Evolutionary conservation across 2,329 filamentous ascomycete genomes (phyloP).

Genomic region (Phialocephala sp.): DNA sequence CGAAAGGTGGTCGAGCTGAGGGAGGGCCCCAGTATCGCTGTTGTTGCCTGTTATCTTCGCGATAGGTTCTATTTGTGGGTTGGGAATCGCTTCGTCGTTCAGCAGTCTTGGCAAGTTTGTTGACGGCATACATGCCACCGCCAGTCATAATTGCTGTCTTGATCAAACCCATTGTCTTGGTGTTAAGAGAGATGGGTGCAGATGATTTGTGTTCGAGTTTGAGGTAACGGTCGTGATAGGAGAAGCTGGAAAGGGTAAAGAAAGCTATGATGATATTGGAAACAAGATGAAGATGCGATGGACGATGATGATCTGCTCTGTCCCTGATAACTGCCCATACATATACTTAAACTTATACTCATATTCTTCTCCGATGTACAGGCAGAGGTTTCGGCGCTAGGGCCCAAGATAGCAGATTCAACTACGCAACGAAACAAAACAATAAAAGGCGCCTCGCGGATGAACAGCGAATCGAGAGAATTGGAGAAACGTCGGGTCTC

Average conservation of each 20-base stretch:
- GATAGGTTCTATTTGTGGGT: background rate
- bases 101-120: conserved; percentile 21
- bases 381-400: background rate
- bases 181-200: background rate
- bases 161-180: conserved; percentile 17
- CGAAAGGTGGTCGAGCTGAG: conserved; percentile 8
- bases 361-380: background rate
- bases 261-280: background rate
- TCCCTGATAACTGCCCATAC: background rate
- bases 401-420: background rate
- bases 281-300: background rate
- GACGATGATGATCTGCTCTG: background rate
- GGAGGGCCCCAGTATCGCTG: conserved; percentile 15
- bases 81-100: conserved; percentile 9
- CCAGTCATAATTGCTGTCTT: conserved; percentile 26
- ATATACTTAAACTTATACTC: background rate
- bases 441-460: background rate
- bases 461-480: background rate
- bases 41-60: background rate
- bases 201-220: background rate
- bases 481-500: background rate
- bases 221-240: background rate
- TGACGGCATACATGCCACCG: conserved; percentile 24
- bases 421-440: background rate
- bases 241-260: background rate